These are phyloP conservation scores for Globisporangium barbulae DNA, from an alignment of 352 stramenopile genomes.

Conservation along the genomic window DNA sequence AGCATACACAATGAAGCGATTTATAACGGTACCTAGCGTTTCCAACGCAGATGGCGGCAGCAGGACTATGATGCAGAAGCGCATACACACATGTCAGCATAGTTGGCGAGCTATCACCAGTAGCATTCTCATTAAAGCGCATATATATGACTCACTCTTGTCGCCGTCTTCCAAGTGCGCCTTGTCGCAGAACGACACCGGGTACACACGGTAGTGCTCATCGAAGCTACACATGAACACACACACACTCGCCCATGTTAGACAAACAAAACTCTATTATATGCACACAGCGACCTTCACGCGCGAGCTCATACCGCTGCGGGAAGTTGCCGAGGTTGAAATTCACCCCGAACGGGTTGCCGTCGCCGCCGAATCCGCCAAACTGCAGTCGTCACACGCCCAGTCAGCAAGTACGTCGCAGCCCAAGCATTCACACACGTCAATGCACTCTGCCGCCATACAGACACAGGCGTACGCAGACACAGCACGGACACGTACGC, in stretches of 20 bases:
- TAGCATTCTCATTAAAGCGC: neutral
- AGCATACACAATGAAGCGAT: neutral
- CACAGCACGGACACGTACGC: neutral
- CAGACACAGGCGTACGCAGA: neutral
- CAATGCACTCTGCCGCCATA: neutral
- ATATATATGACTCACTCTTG: slow-evolving; percentile 58
- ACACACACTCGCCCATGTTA: neutral
- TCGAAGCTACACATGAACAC: slow-evolving; percentile 49
- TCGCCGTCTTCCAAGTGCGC: slow-evolving; percentile 85
- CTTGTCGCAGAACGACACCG: slow-evolving; percentile 87
- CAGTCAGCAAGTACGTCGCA: neutral
- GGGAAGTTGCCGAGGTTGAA: slow-evolving; percentile 79
- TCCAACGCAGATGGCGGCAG: slow-evolving; percentile 97
- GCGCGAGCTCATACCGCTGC: slow-evolving; percentile 34
- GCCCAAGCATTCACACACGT: neutral
- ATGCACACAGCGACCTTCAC: neutral
- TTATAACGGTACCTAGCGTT: slow-evolving; percentile 71
- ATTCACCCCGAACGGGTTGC: slow-evolving; percentile 80
- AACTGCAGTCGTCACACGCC: slow-evolving; percentile 34
- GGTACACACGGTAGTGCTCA: slow-evolving; percentile 86
- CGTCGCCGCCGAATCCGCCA: slow-evolving; percentile 63
- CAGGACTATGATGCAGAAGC: slow-evolving; percentile 63
- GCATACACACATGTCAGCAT: neutral
- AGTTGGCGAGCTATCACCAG: neutral
- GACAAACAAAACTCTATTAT: neutral